Evolutionary conservation across 257 asterid genomes (phyloP).

Genomic region (Fraxinus excelsior): DNA sequence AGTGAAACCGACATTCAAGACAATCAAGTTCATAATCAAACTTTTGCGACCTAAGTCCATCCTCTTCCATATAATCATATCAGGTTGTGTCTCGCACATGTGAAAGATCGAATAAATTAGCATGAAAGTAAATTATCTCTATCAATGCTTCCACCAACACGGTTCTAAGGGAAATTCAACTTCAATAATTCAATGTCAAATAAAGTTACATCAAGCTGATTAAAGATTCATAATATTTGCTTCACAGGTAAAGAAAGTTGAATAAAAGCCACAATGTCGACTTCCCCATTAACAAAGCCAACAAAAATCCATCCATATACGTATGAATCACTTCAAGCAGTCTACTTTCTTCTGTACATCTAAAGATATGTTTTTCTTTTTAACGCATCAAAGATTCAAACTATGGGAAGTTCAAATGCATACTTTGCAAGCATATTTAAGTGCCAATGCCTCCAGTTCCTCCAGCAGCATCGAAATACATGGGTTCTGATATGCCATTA

Average conservation of each 20-base stretch:
- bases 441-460: slow-evolving; percentile 37
- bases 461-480: slow-evolving; percentile 38
- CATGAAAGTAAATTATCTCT: too few species aligned
- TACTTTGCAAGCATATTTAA: slow-evolving; percentile 15
- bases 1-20: neutral
- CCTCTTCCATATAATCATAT: too few species aligned
- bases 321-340: neutral
- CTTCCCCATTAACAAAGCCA: neutral
- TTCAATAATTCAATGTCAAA: too few species aligned
- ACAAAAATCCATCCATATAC: neutral
- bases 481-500: slow-evolving; percentile 29
- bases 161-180: too few species aligned
- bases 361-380: too few species aligned
- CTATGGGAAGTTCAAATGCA: neutral
- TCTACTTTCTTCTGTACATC: neutral
- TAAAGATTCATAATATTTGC: neutral
- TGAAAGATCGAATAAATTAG: too few species aligned
- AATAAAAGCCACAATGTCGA: neutral
- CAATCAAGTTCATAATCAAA: too few species aligned
- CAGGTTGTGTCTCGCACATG: too few species aligned
- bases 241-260: neutral
- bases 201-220: neutral
- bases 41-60: too few species aligned
- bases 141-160: too few species aligned
- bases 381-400: neutral